A percentile compares a stretch with the other conserved stretches of the same genome.
Conservation (phyloP, 2,329 filamentous ascomycete genomes). For the Laburnicola sp. region DNA sequence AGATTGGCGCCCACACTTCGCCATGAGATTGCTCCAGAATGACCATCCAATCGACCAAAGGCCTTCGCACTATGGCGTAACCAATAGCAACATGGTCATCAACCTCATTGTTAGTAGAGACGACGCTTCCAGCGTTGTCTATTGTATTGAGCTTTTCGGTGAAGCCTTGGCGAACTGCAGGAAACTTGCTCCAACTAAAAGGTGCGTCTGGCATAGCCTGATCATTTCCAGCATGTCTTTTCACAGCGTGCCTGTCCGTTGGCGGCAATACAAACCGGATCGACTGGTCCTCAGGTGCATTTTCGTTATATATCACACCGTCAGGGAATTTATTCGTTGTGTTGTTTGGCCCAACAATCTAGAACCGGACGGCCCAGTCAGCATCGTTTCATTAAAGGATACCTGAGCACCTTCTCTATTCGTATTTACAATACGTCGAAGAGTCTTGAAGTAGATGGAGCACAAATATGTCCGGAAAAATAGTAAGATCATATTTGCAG, state of each 20-base stretch:
- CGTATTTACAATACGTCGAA: no score
- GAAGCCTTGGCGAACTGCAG: conserved; percentile 65
- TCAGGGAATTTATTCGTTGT: conserved; percentile 60
- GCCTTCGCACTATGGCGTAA: conserved; percentile 69
- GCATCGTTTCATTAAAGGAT: neutral
- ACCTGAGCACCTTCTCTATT: neutral
- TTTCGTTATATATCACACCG: conserved; percentile 35
- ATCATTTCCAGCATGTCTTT: conserved; percentile 35
- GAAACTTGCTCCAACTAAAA: conserved; percentile 66
- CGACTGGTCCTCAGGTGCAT: conserved; percentile 27
- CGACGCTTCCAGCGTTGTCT: conserved; percentile 69
- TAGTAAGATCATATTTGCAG: neutral
- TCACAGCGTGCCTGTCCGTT: conserved; percentile 24
- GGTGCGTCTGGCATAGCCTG: conserved; percentile 26
- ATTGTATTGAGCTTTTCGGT: conserved; percentile 49
- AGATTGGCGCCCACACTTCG: conserved; percentile 78
- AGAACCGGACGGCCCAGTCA: neutral
- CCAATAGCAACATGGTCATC: conserved; percentile 73
- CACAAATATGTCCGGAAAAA: no score
- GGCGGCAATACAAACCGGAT: conserved; percentile 43
- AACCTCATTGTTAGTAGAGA: conserved; percentile 75
- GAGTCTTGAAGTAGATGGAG: no score
- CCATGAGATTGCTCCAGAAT: conserved; percentile 73
- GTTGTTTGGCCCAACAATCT: conserved; percentile 67
- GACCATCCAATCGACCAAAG: conserved; percentile 78